Base-by-base conservation (phyloP, 2,329 filamentous ascomycete genomes). In the Celoporthe dispersa region DNA sequence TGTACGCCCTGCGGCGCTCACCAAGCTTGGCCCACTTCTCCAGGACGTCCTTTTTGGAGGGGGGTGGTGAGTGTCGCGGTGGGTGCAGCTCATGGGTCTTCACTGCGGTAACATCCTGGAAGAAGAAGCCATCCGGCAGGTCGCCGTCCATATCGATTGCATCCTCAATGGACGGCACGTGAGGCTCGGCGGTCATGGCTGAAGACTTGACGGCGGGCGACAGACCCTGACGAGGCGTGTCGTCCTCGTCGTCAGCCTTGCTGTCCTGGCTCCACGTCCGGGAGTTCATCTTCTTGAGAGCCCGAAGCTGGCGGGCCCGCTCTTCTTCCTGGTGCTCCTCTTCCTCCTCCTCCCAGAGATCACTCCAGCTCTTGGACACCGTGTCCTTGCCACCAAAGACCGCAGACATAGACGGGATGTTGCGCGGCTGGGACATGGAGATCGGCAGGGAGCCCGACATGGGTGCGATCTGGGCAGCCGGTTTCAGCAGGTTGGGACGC, bases 321-420 rank as follows among this genome's bases (percentile, higher is more conserved):
- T 91, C 88, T 75, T 91, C 87, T 48, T 86, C 84, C 75, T 92
- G 88, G 73, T 92, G 90, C 73, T 92, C 90, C 77, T 96, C 94
- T 61, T 85, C 84, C 67, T 98, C 95, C 80, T 98, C 95, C 70
- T 98, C 95, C 91, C 94, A 98, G 80, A 98, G 90, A 80, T 99
- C 96, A 77, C 94, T 97, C 96, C 96, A 99, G 85, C 96, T 98
- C 91, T 98, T 98, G 69, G 96, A 97, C 63, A 97, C 93, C 63
- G 87, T 84, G 61, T 95, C 92, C 73, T 89, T 88, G 78, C 92
- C 90, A 77, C 92, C 93, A 78, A 97, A 95, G 65, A 95, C 88
- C 77, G 91, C 88, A 5, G 92, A 90, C 86, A 95, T 91, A 72
- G 92, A 90, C 67, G 88, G 84, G 55, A 88, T 87, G 73, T 89